Evolutionary conservation across 2,329 filamentous ascomycete genomes (phyloP).

Genomic region (Sodiomyces alkalinus): DNA sequence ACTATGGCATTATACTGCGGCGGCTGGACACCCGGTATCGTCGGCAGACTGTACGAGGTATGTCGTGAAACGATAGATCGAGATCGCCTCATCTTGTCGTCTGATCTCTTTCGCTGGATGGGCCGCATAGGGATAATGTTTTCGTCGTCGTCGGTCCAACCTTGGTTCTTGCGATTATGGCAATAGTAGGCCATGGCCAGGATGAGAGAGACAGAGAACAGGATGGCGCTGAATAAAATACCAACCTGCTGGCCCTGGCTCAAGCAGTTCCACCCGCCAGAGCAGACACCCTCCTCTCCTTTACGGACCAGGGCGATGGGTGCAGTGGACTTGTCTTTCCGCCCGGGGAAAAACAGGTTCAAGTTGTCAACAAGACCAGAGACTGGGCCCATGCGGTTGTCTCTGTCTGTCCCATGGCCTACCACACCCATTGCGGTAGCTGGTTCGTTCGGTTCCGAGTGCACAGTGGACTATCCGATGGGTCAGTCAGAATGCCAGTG

Average conservation of each 20-base stretch:
- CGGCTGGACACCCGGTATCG: neutral
- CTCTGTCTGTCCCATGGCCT: no score
- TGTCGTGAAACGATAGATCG: neutral
- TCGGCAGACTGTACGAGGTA: neutral
- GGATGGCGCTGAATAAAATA: slow-evolving; percentile 20
- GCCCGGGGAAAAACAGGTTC: neutral
- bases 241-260: slow-evolving; percentile 20
- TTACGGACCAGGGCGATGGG: neutral
- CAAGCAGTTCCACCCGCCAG: slow-evolving; percentile 23
- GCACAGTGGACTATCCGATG: no score
- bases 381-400: no score
- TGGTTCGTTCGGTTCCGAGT: no score
- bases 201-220: slow-evolving; percentile 13
- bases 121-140: slow-evolving; percentile 1
- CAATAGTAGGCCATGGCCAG: slow-evolving; percentile 20
- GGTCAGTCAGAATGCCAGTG: no score
- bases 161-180: slow-evolving; percentile 2
- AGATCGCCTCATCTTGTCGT: no score
- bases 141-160: slow-evolving; percentile 1
- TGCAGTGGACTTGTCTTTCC: neutral
- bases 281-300: slow-evolving; percentile 9
- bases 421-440: no score
- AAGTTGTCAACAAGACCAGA: neutral
- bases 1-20: neutral
- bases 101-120: no score